Evolutionary conservation across 177 flowering plant genomes (phyloP).

Genomic region (Vitis hybrid): DNA sequence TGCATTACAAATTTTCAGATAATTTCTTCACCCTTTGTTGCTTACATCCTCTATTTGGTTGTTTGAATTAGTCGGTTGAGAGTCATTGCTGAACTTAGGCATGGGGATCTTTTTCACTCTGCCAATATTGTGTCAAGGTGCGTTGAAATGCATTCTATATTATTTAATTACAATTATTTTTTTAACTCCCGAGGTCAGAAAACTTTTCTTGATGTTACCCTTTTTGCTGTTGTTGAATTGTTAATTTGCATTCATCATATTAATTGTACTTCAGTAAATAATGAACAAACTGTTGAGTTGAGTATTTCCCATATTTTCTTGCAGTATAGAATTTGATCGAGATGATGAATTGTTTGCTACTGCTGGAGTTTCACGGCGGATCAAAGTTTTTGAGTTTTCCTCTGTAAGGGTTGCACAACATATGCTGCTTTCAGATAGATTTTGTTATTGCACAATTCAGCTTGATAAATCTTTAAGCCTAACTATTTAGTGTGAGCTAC

Average conservation of each 20-base stretch:
- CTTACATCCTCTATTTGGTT: slow-evolving; percentile 9
- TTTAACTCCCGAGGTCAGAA: too few species aligned
- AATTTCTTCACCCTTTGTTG: background rate
- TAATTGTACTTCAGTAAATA: too few species aligned
- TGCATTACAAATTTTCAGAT: background rate
- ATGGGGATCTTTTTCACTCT: slow-evolving; percentile 83
- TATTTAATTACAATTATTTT: background rate
- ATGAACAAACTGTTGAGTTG: background rate
- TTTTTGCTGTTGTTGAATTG: background rate
- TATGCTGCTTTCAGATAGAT: background rate
- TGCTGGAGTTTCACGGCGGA: slow-evolving; percentile 89
- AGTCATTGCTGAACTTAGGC: slow-evolving; percentile 78
- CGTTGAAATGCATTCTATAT: slow-evolving; percentile 12
- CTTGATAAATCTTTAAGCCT: too few species aligned
- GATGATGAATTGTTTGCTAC: slow-evolving; percentile 93
- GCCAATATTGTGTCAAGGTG: slow-evolving; percentile 92
- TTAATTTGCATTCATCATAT: too few species aligned
- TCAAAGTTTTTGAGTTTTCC: slow-evolving; percentile 83
- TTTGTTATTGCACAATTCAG: background rate
- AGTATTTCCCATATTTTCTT: slow-evolving; percentile 11
- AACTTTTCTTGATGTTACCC: too few species aligned
- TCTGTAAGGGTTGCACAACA: slow-evolving; percentile 44
- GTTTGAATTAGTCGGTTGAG: slow-evolving; percentile 58
- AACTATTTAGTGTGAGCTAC: too few species aligned
- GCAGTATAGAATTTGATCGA: slow-evolving; percentile 91